phyloP scores from a whole-genome alignment of 192 early-diverging fungal species.

The Backusella circina region DNA sequence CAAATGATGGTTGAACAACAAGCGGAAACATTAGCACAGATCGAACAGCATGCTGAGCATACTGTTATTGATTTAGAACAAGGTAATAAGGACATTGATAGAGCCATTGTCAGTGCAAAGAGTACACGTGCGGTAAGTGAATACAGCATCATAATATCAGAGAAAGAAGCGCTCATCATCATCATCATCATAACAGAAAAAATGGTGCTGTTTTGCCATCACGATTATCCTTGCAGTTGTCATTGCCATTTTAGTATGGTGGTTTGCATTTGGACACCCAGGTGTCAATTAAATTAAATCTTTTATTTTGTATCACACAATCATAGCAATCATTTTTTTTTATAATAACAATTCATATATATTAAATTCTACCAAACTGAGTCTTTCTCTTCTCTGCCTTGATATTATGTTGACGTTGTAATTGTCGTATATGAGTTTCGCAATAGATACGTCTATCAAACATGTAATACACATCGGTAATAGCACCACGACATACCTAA shows the following conservation, averaged over 20 bases:
- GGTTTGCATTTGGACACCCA: conserved; percentile 32
- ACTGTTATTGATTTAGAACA: conserved; percentile 60
- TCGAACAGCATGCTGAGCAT: conserved; percentile 64
- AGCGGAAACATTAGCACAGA: conserved; percentile 67
- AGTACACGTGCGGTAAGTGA: conserved; percentile 33
- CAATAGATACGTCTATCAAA: conserved; percentile 66
- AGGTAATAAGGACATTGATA: conserved; percentile 59
- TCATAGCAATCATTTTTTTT: background rate
- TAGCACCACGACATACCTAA: conserved; percentile 49
- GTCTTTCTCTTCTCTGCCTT: conserved; percentile 57
- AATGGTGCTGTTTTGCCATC: conserved; percentile 33
- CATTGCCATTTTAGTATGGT: conserved; percentile 29
- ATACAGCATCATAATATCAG: too few species aligned
- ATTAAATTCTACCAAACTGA: conserved; percentile 40
- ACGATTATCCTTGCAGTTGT: conserved; percentile 25
- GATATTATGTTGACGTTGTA: conserved; percentile 57
- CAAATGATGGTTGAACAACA: conserved; percentile 76
- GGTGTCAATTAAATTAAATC: conserved; percentile 15
- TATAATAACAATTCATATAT: background rate
- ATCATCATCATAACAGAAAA: conserved; percentile 23
- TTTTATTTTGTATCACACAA: background rate
- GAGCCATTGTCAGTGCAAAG: conserved; percentile 48
- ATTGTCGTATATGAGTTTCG: conserved; percentile 63
- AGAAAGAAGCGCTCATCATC: too few species aligned
- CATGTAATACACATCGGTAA: conserved; percentile 71